A percentile compares a stretch with the other conserved stretches of the same genome.
phyloP scores from a whole-genome alignment of 176 grass and related monocot genomes.

The Cenchrus purpureus region DNA sequence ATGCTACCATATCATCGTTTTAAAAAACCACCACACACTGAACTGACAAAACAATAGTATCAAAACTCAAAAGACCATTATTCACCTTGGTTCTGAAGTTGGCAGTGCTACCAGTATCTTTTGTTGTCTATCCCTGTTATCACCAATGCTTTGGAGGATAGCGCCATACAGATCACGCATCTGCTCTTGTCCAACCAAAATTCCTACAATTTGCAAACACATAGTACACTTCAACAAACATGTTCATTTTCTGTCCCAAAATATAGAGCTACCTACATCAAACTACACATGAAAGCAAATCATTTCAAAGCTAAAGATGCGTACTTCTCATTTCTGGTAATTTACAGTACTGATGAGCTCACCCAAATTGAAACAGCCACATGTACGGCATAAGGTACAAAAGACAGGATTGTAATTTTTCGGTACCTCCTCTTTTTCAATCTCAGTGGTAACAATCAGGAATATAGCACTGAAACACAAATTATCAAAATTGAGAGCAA shows the following conservation, averaged over 20 bases:
- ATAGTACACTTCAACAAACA: conserved; percentile 10
- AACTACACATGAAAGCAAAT: no score
- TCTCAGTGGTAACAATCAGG: no score
- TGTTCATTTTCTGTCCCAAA: not conserved
- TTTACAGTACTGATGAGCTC: no score
- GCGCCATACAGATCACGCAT: conserved; percentile 76
- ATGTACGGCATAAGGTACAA: no score
- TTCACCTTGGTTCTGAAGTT: conserved; percentile 84
- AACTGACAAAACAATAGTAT: conserved; percentile 4
- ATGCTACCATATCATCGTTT: not conserved
- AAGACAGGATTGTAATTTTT: no score
- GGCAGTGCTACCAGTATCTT: conserved; percentile 85
- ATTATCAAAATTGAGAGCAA: no score
- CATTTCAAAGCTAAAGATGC: no score
- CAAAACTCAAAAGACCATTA: not conserved
- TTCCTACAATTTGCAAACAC: conserved; percentile 50
- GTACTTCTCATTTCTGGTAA: no score
- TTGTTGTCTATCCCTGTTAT: conserved; percentile 83
- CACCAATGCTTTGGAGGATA: conserved; percentile 76
- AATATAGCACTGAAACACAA: no score
- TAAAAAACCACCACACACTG: conserved; percentile 17
- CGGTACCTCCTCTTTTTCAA: no score
- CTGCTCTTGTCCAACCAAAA: conserved; percentile 91
- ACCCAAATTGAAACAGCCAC: no score
- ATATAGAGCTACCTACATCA: no score